Evolutionary conservation across 2,329 filamentous ascomycete genomes (phyloP), one percentile per base, ranked within the genome.

Genomic region (Fusarium burgessii): DNA sequence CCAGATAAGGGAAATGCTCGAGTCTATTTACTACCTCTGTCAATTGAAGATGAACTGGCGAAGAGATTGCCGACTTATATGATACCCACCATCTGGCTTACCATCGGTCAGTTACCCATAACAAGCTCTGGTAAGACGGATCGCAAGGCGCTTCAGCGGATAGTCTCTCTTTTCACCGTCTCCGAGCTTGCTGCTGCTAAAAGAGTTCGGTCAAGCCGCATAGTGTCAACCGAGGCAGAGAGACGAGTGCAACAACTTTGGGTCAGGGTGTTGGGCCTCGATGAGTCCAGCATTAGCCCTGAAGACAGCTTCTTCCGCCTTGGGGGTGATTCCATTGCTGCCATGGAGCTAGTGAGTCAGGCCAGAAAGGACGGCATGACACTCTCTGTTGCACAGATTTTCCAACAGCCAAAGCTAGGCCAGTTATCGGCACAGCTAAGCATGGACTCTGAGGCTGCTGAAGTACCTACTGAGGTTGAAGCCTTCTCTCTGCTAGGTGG

Each of bases 171-270:
- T 5, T 50, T 49, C 5, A 76, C 40, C 32, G 41, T 29, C 63
- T 70, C 8, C 54, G 45, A 58, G 4, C 33, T 64, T 1, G 25
- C 52, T 6, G 36, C 20, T 17, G 81, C 13, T 76, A 74, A 25
- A 42, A 59, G 20, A 68, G 80, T 20, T 83, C 83, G 81, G 72
- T 76, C 23, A 69, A 77, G 7, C 70, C 82, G 1, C 68, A 83
- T 10, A 69, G 72, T 13, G 60, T 82, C 10, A n/a, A 68, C 74
- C 2, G 64, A 77, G n/a, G 40, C 17, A 10, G 75, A 80, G 7
- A 64, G 74, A 7, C 41, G 10, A 1, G 47, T 66, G 38, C 54
- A 62, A 32, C 27, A 46, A 6, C 43, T 61, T 17, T 66, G 62
- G 62, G 27, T 46, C 4, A 32, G 11, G 2, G 58, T 62, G 5